Conservation (phyloP, 2,329 filamentous ascomycete species). For the Alternaria panax region DNA sequence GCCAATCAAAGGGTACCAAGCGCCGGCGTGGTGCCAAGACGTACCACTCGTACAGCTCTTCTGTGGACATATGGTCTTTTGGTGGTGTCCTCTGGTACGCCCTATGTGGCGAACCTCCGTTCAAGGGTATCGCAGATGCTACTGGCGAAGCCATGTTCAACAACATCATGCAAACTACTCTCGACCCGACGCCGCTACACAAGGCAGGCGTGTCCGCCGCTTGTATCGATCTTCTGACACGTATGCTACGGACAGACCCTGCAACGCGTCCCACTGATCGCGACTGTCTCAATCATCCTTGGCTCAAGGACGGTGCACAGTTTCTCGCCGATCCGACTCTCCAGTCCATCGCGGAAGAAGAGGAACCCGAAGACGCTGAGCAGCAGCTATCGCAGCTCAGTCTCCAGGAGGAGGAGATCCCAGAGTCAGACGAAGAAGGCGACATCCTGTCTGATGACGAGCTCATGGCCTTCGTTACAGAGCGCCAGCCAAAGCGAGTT, state of each 20-base stretch:
- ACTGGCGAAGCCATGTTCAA: slow-evolving; percentile 81
- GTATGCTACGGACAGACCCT: slow-evolving; percentile 85
- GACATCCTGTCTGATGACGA: slow-evolving; percentile 43
- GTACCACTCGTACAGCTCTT: slow-evolving; percentile 79
- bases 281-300: slow-evolving; percentile 74
- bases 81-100: slow-evolving; percentile 90
- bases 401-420: slow-evolving; percentile 54
- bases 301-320: slow-evolving; percentile 68
- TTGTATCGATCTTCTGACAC: slow-evolving; percentile 75
- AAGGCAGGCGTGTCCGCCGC: slow-evolving; percentile 65
- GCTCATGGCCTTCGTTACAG: slow-evolving; percentile 39
- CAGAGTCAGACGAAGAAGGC: slow-evolving; percentile 38
- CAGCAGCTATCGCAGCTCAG: slow-evolving; percentile 59
- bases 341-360: slow-evolving; percentile 59
- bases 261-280: slow-evolving; percentile 75
- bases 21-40: slow-evolving; percentile 62
- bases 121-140: slow-evolving; percentile 76
- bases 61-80: slow-evolving; percentile 95
- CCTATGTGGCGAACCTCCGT: slow-evolving; percentile 81
- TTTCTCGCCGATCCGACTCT: slow-evolving; percentile 40
- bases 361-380: slow-evolving; percentile 65
- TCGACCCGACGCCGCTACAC: slow-evolving; percentile 72
- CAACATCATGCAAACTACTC: slow-evolving; percentile 80
- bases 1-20: slow-evolving; percentile 69
- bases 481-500: slow-evolving; percentile 55